Evolutionary conservation across 495 filamentous ascomycete species (phyloP), one percentile per base, ranked within the genome.

Genomic region (Trichocladium uniseriatum): DNA sequence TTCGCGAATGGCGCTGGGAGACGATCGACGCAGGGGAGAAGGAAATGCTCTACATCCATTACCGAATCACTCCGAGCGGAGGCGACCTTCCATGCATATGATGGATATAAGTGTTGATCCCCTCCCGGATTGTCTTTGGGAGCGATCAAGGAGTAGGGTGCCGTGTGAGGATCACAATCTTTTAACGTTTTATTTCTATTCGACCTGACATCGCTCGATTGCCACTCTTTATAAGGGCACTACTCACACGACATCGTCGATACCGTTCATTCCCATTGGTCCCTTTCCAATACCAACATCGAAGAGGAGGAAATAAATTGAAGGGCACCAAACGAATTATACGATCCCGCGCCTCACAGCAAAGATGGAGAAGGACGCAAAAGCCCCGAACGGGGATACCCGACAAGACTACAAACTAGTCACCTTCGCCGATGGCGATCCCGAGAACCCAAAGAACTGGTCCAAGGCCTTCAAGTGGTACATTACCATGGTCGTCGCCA

Each of bases 381-480:
- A 56, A 45, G 15, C 43, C 21, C 42, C 43, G n/a, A 10, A 44
- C 1, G 39, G 56, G 47, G 29, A 59, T 27, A 40, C 34, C 24
- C 21, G 29, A 27, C 45, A 55, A 10, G 41, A 65, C 46, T 86
- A 82, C 71, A 85, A 86, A 56, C 68, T 91, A 20, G 86, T 91
- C 20, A 82, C 79, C 0, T 91, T 87, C 62, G 71, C 67, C 8
- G 73, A 82, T 60, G 69, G 65, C 66, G 86, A 78, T 71, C 78
- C 78, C 2, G 79, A 75, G 40, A 82, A 84, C 59, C 81, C 81
- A 14, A 82, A 83, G 68, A 84, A 84, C 62, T 84, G 79, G 79
- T 73, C 70, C 39, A 80, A 79, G 52, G 62, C 60, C 3, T 78
- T 67, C 57, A 82, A 80, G 60, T 84, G 81, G 82, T 84, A 76